Percentiles rank a stretch among this genome's conserved stretches.
phyloP scores from a whole-genome alignment of 208 protist genomes.

The Crithidia brevicula region DNA sequence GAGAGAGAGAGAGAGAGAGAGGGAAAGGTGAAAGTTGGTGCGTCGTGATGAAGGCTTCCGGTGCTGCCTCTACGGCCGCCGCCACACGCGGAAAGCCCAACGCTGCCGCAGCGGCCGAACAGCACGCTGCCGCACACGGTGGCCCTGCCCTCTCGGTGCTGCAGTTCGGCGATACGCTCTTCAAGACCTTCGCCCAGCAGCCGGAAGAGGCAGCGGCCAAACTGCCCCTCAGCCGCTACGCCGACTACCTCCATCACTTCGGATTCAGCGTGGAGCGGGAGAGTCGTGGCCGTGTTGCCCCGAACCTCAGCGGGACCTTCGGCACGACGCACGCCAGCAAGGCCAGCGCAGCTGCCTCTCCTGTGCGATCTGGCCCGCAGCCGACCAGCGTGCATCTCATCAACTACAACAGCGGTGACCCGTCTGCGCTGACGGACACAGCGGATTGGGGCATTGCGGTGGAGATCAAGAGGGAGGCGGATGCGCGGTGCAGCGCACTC shows the following conservation, averaged over 20 bases:
- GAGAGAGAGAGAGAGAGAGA: too few species aligned
- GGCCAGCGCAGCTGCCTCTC: neutral
- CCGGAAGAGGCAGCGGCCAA: slow-evolving; percentile 5
- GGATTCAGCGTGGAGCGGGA: slow-evolving; percentile 80
- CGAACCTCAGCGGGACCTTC: neutral
- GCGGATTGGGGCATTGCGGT: slow-evolving; percentile 57
- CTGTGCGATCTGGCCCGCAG: neutral
- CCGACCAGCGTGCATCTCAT: neutral
- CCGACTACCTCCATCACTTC: slow-evolving; percentile 87
- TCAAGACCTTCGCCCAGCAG: slow-evolving; percentile 30
- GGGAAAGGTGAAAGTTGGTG: too few species aligned
- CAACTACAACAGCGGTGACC: slow-evolving; percentile 10
- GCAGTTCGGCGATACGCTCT: slow-evolving; percentile 58
- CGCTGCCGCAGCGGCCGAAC: neutral
- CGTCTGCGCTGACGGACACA: slow-evolving; percentile 24
- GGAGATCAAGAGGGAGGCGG: slow-evolving; percentile 43
- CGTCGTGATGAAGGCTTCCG: neutral
- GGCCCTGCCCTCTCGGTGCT: slow-evolving; percentile 26
- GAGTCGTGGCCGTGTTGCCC: slow-evolving; percentile 6
- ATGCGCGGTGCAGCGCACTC: slow-evolving; percentile 34
- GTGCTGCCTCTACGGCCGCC: neutral
- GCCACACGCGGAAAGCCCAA: neutral
- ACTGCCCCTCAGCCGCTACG: slow-evolving; percentile 65
- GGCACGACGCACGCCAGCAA: neutral
- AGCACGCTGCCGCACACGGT: neutral